phyloP scores from a whole-genome alignment of 306 rosid species.

The Purshia tridentata region DNA sequence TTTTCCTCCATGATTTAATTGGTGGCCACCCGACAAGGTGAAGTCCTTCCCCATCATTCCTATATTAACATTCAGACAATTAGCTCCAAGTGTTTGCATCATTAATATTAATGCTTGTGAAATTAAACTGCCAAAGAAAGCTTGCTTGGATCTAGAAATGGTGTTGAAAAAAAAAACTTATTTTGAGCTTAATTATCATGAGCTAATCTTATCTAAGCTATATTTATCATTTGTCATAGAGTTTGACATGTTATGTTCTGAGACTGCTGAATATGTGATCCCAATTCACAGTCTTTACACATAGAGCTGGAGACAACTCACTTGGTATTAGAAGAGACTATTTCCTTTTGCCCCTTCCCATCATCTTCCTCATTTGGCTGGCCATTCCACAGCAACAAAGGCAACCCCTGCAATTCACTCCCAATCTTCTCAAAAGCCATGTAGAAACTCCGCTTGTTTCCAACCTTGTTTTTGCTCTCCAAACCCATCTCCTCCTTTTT shows the following conservation, averaged over 20 bases:
- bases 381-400: slow-evolving; percentile 63
- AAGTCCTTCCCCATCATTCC: slow-evolving; percentile 39
- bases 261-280: too few species aligned
- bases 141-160: too few species aligned
- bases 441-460: slow-evolving; percentile 57
- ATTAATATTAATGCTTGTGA: too few species aligned
- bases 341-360: slow-evolving; percentile 34
- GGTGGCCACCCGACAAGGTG: slow-evolving; percentile 91
- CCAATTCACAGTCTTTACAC: too few species aligned
- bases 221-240: too few species aligned
- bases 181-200: too few species aligned
- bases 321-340: slow-evolving; percentile 37
- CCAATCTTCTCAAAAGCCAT: slow-evolving; percentile 46
- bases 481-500: slow-evolving; percentile 15
- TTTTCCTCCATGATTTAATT: slow-evolving; percentile 70
- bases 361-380: slow-evolving; percentile 69
- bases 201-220: too few species aligned
- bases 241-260: too few species aligned
- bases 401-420: slow-evolving; percentile 23
- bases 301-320: slow-evolving; percentile 27
- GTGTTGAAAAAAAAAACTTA: too few species aligned
- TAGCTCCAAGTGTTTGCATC: too few species aligned
- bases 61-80: slow-evolving; percentile 3
- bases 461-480: slow-evolving; percentile 28
- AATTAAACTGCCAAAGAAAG: too few species aligned